phyloP scores from a whole-genome alignment of 805 yeast genomes.

The Cyberlindnera americana region DNA sequence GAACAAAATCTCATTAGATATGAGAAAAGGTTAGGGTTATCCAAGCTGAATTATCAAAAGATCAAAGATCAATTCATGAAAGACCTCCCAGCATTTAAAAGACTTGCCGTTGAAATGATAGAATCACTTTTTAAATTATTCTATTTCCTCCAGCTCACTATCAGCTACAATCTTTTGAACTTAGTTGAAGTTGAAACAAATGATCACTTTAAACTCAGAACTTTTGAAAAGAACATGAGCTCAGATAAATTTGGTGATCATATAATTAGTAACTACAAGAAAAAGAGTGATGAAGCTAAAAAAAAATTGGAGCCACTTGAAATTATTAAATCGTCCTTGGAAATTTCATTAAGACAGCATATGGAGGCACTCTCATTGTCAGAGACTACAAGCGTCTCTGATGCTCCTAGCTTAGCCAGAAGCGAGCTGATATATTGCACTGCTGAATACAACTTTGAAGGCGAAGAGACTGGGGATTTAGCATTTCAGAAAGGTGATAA shows the following conservation, averaged over 20 bases:
- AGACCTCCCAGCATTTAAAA: constrained; percentile 45
- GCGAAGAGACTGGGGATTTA: constrained; percentile 40
- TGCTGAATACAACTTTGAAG: constrained; percentile 40
- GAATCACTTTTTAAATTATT: constrained; percentile 29
- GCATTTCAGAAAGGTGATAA: constrained; percentile 40
- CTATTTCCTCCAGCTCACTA: constrained; percentile 38
- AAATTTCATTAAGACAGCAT: constrained; percentile 2
- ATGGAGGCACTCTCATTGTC: constrained; percentile 1
- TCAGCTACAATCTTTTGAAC: constrained; percentile 32
- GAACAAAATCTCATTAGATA: constrained; percentile 33
- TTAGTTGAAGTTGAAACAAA: constrained; percentile 11
- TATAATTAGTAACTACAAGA: constrained; percentile 8
- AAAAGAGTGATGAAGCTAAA: neutral
- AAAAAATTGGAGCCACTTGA: constrained; percentile 4
- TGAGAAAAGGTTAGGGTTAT: constrained; percentile 30
- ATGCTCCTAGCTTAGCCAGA: constrained; percentile 1
- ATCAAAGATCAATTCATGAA: constrained; percentile 38
- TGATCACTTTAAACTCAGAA: constrained; percentile 12
- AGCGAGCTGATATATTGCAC: constrained; percentile 27
- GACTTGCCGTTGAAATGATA: constrained; percentile 31
- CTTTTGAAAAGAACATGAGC: constrained; percentile 7
- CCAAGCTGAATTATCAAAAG: constrained; percentile 34
- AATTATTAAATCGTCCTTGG: constrained; percentile 12
- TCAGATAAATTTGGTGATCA: constrained; percentile 4
- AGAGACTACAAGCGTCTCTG: neutral